phyloP scores from a whole-genome alignment of 2,329 filamentous ascomycete species.

The Colletotrichum sp. region DNA sequence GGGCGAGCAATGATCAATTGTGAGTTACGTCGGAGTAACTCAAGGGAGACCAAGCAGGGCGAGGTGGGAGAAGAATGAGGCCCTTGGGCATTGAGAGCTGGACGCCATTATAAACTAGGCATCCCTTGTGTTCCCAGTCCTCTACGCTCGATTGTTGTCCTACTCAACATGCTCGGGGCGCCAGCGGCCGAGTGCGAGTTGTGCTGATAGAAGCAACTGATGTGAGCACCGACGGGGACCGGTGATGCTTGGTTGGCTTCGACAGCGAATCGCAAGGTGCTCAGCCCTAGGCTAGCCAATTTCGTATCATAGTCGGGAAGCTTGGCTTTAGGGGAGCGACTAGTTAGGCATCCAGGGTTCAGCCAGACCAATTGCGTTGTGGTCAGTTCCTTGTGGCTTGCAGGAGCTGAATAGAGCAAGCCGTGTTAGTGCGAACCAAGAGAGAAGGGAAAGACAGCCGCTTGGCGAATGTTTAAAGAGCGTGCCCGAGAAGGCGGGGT shows the following conservation, averaged over 20 bases:
- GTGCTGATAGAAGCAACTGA: neutral
- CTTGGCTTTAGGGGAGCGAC: slow-evolving; percentile 28
- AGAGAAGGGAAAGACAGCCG: neutral
- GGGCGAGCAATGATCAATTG: neutral
- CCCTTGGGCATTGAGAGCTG: neutral
- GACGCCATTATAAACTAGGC: slow-evolving; percentile 3
- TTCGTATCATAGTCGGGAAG: slow-evolving; percentile 27
- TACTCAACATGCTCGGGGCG: neutral
- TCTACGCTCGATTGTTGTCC: neutral
- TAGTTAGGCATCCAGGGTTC: slow-evolving; percentile 7
- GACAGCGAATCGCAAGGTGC: neutral
- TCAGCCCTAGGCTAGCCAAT: slow-evolving; percentile 28
- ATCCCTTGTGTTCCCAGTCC: neutral
- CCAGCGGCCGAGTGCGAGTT: neutral
- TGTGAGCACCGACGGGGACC: neutral
- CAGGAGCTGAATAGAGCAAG: slow-evolving; percentile 39
- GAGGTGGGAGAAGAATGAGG: neutral
- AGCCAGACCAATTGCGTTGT: slow-evolving; percentile 27
- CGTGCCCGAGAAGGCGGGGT: slow-evolving; percentile 7
- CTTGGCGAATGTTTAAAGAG: neutral
- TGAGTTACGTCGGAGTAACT: neutral
- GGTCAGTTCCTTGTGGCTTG: slow-evolving; percentile 31
- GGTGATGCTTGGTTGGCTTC: neutral
- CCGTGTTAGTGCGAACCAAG: neutral
- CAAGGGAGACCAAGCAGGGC: neutral